Evolutionary conservation across 345 rosid genomes (phyloP).

Genomic region (Garcia nutans): DNA sequence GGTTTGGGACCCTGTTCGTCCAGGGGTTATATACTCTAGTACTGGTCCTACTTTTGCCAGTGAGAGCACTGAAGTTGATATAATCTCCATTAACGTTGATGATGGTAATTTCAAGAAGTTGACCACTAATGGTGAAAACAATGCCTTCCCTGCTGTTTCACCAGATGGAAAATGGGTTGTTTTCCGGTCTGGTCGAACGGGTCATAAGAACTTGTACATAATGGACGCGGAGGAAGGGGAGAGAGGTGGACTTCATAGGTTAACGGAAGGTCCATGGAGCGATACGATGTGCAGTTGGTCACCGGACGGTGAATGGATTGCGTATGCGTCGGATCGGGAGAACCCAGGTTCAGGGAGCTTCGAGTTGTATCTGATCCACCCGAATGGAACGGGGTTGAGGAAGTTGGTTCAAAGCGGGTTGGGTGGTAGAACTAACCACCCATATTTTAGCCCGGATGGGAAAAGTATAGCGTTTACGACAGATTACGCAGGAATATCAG

Average conservation of each 20-base stretch:
- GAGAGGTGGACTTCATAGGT: slow-evolving; percentile 41
- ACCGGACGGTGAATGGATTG: slow-evolving; percentile 72
- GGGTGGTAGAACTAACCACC: slow-evolving; percentile 75
- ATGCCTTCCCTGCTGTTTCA: slow-evolving; percentile 82
- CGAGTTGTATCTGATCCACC: slow-evolving; percentile 67
- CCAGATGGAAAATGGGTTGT: slow-evolving; percentile 78
- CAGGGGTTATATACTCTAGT: slow-evolving; percentile 62
- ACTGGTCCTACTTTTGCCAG: slow-evolving; percentile 72
- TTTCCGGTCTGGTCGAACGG: slow-evolving; percentile 77
- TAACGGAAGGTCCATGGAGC: slow-evolving; percentile 78
- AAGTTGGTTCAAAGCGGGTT: slow-evolving; percentile 66
- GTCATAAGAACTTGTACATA: slow-evolving; percentile 74
- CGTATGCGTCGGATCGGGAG: slow-evolving; percentile 73
- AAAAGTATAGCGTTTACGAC: slow-evolving; percentile 65
- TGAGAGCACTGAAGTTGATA: slow-evolving; percentile 64
- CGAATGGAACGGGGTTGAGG: slow-evolving; percentile 71
- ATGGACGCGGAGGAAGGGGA: slow-evolving; percentile 79
- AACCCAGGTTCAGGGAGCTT: slow-evolving; percentile 74
- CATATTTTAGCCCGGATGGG: slow-evolving; percentile 76
- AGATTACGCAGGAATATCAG: slow-evolving; percentile 76
- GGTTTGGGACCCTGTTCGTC: slow-evolving; percentile 70
- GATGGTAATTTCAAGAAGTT: slow-evolving; percentile 40
- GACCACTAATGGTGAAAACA: slow-evolving; percentile 69
- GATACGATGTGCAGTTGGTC: slow-evolving; percentile 93
- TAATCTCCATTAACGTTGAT: slow-evolving; percentile 60